phyloP scores from a whole-genome alignment of 2,329 filamentous ascomycete species.

The Leptographium procerum region DNA sequence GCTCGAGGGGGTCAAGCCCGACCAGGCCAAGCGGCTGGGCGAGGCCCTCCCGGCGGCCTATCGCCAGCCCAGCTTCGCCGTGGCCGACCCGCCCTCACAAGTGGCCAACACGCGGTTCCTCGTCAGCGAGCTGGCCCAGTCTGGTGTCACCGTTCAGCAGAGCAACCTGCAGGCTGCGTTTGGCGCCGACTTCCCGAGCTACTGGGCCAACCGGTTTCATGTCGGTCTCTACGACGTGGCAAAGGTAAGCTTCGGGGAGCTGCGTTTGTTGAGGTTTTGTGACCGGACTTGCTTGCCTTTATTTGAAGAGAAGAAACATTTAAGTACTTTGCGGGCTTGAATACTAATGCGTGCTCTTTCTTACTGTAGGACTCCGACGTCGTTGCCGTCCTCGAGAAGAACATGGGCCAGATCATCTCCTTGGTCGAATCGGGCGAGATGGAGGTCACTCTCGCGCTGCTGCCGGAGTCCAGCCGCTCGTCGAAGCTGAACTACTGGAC shows the following conservation, averaged over 20 bases:
- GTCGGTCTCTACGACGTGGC: not conserved
- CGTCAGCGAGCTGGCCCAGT: constrained; percentile 27
- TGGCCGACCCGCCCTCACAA: constrained; percentile 32
- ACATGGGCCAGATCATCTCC: constrained; percentile 31
- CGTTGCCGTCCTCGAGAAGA: constrained; percentile 31
- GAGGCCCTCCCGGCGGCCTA: constrained; percentile 25
- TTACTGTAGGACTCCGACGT: constrained; percentile 29
- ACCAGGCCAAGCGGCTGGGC: constrained; percentile 29
- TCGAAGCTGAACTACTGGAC: constrained; percentile 29
- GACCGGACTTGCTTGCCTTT: not conserved
- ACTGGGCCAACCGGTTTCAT: not conserved
- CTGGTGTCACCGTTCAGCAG: constrained; percentile 23
- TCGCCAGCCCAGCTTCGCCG: constrained; percentile 36
- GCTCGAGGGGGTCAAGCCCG: constrained; percentile 42
- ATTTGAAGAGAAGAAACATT: no score
- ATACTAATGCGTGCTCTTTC: constrained; percentile 9
- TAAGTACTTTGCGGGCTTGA: no score
- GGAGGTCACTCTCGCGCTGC: constrained; percentile 44
- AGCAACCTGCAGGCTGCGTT: constrained; percentile 22
- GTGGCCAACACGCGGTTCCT: constrained; percentile 31
- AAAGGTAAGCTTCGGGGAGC: not conserved
- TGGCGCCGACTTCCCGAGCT: not conserved
- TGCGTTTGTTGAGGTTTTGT: not conserved
- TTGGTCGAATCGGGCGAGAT: constrained; percentile 38
- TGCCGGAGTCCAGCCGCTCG: constrained; percentile 33